Conservation (phyloP, 805 yeast genomes). For the Sungouiella blattae region DNA sequence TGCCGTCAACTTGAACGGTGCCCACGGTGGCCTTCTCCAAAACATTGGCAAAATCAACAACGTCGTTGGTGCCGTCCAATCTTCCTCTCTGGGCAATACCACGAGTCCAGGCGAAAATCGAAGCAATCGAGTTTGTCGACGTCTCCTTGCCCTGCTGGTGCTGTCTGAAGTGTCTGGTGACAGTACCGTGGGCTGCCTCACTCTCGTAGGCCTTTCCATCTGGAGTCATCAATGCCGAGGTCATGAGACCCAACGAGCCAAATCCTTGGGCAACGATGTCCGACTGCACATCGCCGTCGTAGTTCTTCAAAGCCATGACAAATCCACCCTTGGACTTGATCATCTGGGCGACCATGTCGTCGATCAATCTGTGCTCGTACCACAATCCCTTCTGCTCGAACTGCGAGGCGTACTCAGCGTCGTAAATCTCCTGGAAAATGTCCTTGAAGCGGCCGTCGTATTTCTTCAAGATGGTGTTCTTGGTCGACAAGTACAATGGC, state of each 20-base stretch:
- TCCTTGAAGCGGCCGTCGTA: slow-evolving; percentile 97
- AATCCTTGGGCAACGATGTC: slow-evolving; percentile 98
- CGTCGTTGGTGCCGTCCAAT: slow-evolving; percentile 83
- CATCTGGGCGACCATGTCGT: slow-evolving; percentile 99
- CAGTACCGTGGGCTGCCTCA: slow-evolving; percentile 99
- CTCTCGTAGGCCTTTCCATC: slow-evolving; percentile 94
- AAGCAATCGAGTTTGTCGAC: slow-evolving; percentile 94
- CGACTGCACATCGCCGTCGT: slow-evolving; percentile 96
- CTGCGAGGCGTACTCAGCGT: slow-evolving; percentile 56
- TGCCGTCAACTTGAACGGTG: slow-evolving; percentile 77
- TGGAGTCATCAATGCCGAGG: slow-evolving; percentile 94
- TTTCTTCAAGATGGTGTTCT: slow-evolving; percentile 89
- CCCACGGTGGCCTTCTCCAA: slow-evolving; percentile 84
- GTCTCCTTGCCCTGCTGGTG: slow-evolving; percentile 97
- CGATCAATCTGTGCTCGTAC: slow-evolving; percentile 95
- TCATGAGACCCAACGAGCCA: slow-evolving; percentile 95
- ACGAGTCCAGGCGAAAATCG: slow-evolving; percentile 95
- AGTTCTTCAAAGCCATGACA: slow-evolving; percentile 94
- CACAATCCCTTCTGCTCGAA: slow-evolving; percentile 84
- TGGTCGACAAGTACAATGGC: slow-evolving; percentile 84
- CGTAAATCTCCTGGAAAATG: slow-evolving; percentile 80
- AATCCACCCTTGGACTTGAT: slow-evolving; percentile 92
- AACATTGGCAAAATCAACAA: slow-evolving; percentile 69
- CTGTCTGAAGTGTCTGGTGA: slow-evolving; percentile 94
- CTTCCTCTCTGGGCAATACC: slow-evolving; percentile 92